Evolutionary conservation across 73 alveolate species (phyloP), one percentile per base, ranked within the genome.

Genomic region (Uronychia setigera): DNA sequence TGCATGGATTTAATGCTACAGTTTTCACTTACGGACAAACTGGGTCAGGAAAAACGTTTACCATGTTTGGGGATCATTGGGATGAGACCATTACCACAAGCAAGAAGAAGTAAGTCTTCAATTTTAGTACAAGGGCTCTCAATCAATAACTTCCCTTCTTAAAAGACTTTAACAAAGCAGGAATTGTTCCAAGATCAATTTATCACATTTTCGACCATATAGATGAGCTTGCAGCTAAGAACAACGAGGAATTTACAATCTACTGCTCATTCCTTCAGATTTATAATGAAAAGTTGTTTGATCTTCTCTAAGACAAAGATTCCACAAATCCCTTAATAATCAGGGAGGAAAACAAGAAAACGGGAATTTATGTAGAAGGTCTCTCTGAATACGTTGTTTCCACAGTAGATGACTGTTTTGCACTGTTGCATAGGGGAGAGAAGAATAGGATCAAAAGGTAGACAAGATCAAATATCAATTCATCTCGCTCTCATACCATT

Each of bases 281-380:
- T 0, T 96, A 96, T 35, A 95, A 96, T 83, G 99, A 96, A 80
- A 94, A 93, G 85, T 93, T 96, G 27, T 94, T 75, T 77, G 99
- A 96, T 82, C 84, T 96, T 34, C 93, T 96, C 31, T 29, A 46
- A 19, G 31, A 77, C 67, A 31, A 29, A 31, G 35, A 29, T 13
- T 27, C 35, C 31, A 25, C 31, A 26, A 77, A 77, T 60, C 88
- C 92, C 0, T 85, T 92, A 59, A 85, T 77, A 76, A 84, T 95
- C 59, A 90, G 96, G 75, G 98, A 95, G 88, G 94, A 90, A 19
- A 46, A 46, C 77, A 90, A 90, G 82, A 59, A 82, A 77, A 82
- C 84, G 59, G 96, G 96, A n/a, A 87, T 93, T 27, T 93, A 90
- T 84, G 96, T 95, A 11, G 96, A 95, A 80, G 96, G 96, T 59